Evolutionary conservation across 2,329 filamentous ascomycete genomes (phyloP), one percentile per base, ranked within the genome.

Genomic region (Venturia carpophila): DNA sequence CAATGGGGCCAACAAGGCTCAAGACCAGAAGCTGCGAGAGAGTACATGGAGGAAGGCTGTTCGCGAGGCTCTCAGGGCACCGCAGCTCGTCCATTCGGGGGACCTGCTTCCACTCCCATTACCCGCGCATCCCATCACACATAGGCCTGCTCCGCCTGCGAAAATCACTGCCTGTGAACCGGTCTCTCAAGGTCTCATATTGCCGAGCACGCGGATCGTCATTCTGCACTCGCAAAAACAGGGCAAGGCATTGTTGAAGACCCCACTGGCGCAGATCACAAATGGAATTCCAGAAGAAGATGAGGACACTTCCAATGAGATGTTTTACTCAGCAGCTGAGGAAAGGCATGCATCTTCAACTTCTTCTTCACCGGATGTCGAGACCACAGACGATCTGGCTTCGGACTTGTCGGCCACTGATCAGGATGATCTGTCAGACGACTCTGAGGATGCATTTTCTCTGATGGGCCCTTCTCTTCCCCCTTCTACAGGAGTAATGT

Each of bases 81-180:
- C 92, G 24, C 86, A 84, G 66, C 83, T 99, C 21, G 85, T 97
- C 15, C 94, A 97, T 71, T 82, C 86, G 0, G 92, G 92, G 24
- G 93, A 97, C 74, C 75, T 93, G 11, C 79, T 99, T 49, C 90
- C 91, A 15, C 80, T 97, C 37, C 85, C 89, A 10, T 85, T 87
- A n/a, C 81, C 83, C 6, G 77, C 91, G 2, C 92, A 97, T 75
- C 89, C 92, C 15, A 88, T 96, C 68, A 96, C 92, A 10, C 91
- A 96, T 75, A 85, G 90, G 21, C 86, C 90, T 30, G 85, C 91
- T 17, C 90, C 91, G 52, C 91, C 92, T 0, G 94, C 91, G 52
- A 92, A 89, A 76, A 90, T 97, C 67, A 87, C 90, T 60, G 85
- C 95, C n/a, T 97, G 92, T 73, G 94, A 99, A 74, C 94, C 94